A percentile compares a stretch with the other conserved stretches of the same genome.
These are phyloP conservation scores for Hypoxylon intermedium DNA, from an alignment of 495 filamentous ascomycete species.

Conservation along the genomic window DNA sequence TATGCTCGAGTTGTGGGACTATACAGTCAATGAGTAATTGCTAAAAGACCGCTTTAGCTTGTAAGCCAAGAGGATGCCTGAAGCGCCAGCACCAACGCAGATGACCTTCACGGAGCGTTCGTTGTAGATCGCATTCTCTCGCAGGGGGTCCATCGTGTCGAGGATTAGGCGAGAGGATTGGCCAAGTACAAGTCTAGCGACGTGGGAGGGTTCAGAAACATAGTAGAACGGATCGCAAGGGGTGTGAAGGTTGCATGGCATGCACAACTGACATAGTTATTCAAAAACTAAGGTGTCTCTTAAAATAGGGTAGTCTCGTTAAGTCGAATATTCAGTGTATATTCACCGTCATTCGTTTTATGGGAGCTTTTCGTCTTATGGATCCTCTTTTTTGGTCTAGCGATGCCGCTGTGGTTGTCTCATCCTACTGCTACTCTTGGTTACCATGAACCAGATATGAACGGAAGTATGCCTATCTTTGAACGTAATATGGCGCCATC, in stretches of 20 bases:
- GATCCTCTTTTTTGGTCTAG: neutral
- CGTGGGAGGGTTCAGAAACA: neutral
- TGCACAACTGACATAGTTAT: neutral
- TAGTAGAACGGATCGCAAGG: neutral
- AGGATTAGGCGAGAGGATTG: neutral
- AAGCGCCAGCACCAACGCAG: conserved; percentile 51
- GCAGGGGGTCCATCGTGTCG: conserved; percentile 18
- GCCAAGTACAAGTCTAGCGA: neutral
- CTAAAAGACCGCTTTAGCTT: conserved; percentile 41
- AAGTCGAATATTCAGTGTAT: neutral
- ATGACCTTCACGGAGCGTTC: conserved; percentile 47
- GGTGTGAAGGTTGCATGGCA: neutral
- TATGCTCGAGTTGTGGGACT: neutral
- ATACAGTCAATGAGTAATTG: conserved; percentile 21
- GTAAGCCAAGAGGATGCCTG: conserved; percentile 47
- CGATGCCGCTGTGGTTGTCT: neutral
- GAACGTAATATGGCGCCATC: neutral
- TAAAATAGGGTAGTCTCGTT: neutral
- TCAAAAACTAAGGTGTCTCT: neutral
- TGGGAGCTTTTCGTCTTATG: neutral
- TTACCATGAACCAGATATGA: neutral
- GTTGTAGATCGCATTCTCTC: conserved; percentile 34
- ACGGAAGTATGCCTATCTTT: neutral
- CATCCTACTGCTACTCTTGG: neutral
- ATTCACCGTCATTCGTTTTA: neutral